Conservation (phyloP, 2,329 filamentous ascomycete species). For the Colletotrichum eremochloae region DNA sequence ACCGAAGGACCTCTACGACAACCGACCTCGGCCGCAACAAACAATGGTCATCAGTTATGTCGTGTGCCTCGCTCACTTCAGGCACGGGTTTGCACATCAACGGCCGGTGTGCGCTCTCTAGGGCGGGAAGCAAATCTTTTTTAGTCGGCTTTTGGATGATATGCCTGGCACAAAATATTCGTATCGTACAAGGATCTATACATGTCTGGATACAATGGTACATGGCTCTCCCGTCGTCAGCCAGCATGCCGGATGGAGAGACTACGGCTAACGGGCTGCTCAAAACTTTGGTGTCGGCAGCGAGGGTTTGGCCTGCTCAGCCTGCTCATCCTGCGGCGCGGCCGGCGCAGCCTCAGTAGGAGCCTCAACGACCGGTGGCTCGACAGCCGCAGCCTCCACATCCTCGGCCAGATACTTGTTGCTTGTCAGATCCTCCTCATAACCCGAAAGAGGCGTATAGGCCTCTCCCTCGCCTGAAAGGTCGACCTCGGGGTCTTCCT, state of each 20-base stretch:
- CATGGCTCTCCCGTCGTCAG: constrained; percentile 24
- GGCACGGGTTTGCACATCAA: background rate
- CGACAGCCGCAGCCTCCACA: constrained; percentile 1
- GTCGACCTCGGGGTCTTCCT: constrained; percentile 76
- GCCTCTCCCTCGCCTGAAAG: constrained; percentile 63
- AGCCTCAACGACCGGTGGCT: constrained; percentile 1
- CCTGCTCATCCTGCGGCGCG: constrained; percentile 34
- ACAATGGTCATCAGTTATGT: background rate
- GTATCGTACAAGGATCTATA: constrained; percentile 42
- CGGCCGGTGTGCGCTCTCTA: background rate
- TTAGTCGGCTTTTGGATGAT: background rate
- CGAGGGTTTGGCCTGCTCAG: constrained; percentile 20
- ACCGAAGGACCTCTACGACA: background rate
- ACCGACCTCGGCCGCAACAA: background rate
- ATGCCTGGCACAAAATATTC: constrained; percentile 24
- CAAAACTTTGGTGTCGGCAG: constrained; percentile 35
- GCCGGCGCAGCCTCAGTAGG: background rate
- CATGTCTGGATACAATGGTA: constrained; percentile 41
- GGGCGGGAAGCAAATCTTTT: background rate
- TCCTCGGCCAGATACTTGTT: constrained; percentile 24
- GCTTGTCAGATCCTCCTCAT: constrained; percentile 49
- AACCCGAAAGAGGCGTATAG: constrained; percentile 61
- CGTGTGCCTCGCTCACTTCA: background rate
- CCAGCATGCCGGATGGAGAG: background rate
- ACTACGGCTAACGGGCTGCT: constrained; percentile 12